Base-by-base conservation (phyloP, 352 stramenopile species). In the Albugo candida region DNA sequence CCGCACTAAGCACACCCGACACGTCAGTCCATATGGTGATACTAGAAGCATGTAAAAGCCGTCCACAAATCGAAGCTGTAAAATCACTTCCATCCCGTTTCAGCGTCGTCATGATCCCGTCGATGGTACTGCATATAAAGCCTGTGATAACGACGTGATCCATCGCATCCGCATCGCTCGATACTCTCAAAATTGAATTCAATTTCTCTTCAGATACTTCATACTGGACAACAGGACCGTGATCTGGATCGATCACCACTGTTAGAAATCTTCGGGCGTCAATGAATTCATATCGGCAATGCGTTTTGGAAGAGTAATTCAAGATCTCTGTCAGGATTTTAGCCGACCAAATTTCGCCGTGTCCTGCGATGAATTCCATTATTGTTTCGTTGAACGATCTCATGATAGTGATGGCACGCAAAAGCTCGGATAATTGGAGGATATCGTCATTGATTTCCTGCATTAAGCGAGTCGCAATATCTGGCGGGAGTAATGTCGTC, bases 1-100 rank as follows among this genome's bases (percentile, higher is more conserved):
- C 93, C 4, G 92, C 91, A 45, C 82, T 94, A 19, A 96, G 59
- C 31, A 97, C 91, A 42, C 92, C 92, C 64, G 95, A 92, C 8
- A 97, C 92, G 59, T 98, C 92, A 10, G 92, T 98, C 93, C 93
- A 98, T 56, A 98, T 98, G 16, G 79, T 93, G 51, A 98, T 91
- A 46, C 68, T 79, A 16, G 64, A 77, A 18, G 92, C 89, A 24
- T 78, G 55, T 27, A 98, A 61, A 31, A 98, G 68, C 39, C 82
- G 77, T 11, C 87, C 93, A 61, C 96, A 97, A 58, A 98, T 97
- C 10, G 91, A 92, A n/a, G 92, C 93, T 2, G 84, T 96, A 62
- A 96, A 97, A 63, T 98, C 93, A n/a, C 81, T 96, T 38, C 93
- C 92, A 65, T 96, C 88, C 45, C 93, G 73, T 69, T 97, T 94